Evolutionary conservation across 257 asterid species (phyloP), one percentile per base, ranked within the genome.

Genomic region (Voacanga thouarsii): DNA sequence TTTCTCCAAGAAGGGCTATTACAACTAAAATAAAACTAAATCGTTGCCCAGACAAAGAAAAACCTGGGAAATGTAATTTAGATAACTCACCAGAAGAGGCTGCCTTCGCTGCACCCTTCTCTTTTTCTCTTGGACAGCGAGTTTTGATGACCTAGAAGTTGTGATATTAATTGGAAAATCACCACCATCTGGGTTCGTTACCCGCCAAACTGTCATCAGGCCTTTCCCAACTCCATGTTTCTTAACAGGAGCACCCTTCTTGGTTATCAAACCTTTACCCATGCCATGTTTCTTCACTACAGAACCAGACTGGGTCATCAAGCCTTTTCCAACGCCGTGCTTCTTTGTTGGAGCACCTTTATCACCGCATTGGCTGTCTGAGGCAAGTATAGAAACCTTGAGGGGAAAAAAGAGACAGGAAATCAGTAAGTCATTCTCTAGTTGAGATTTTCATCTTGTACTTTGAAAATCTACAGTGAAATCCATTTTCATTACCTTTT

Each of bases 151-250:
- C 51, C 80, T 73, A 77, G 85, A 79, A 78, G 60, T 67, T 49
- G 64, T 80, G 77, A 84, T 85, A 82, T 66, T 80, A 80, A 80
- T 65, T 39, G 88, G 86, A 85, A 77, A 75, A 77, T 81, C 89
- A 69, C 84, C 80, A 8, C 78, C 85, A 77, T 80, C 80, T 51
- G 90, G 89, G 81, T 85, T 79, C 71, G 77, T 78, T 72, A 67
- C 80, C 81, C 63, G 89, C 86, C 88, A 82, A 79, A 81, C 85
- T 14, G 92, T 83, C 94, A 94, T 91, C 77, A 86, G 85, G 69
- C 97, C 98, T 89, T 95, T 95, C 73, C 97, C 98, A 59, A 80
- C 79, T 71, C 96, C 97, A 80, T 87, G 89, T 78, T 80, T 82
- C 83, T 61, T 80, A 44, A 69, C 65, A 57, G 85, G 81, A 80